Base-by-base conservation (phyloP, 805 yeast genomes). In the Starmerella apicola region DNA sequence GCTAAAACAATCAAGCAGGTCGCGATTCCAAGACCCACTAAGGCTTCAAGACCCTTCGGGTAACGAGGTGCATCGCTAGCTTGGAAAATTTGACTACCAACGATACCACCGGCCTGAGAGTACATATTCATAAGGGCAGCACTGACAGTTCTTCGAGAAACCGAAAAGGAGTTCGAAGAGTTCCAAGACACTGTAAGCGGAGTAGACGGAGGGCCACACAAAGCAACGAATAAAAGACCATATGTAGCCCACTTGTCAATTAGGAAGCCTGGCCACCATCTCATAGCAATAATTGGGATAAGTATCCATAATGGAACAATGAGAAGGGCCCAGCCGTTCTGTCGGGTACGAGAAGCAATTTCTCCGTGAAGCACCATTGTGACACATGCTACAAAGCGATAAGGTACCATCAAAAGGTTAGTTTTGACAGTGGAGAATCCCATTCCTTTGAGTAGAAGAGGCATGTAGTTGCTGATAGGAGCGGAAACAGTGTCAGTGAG, bases 51-150 rank as follows among this genome's bases (percentile, higher is more conserved):
- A 32, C 85, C 88, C 20, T 68, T 57, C 30, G 65, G 65, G 52
- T 80, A 80, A 25, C 65, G 51, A 1, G 86, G 86, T 31, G 60
- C 61, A 52, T 79, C 86, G 32, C 66, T 68, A 1, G 55, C 53
- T 34, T 76, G 57, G 56, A 78, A 79, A 4, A 79, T 65, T 49
- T 77, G 71, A 6, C 75, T 61, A 3, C 74, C 60, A 9, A 70
- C 59, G 36, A 79, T 73, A 16, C 63, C 56, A 1, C 75, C 78
- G 0, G 72, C 62, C 52, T 79, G 85, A 0, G 72, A 72, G 54
- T 66, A 69, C 65, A 77, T 75, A 51, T 78, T 79, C 52, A 72
- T 76, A 34, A 78, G 42, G 0, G 84, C 75, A 0, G 82, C 72
- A 12, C 78, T 67, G 3, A 78, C 74, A 0, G 84, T 71, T 49